phyloP scores from a whole-genome alignment of 2,329 filamentous ascomycete genomes.

The Berkeleyomyces basicola region DNA sequence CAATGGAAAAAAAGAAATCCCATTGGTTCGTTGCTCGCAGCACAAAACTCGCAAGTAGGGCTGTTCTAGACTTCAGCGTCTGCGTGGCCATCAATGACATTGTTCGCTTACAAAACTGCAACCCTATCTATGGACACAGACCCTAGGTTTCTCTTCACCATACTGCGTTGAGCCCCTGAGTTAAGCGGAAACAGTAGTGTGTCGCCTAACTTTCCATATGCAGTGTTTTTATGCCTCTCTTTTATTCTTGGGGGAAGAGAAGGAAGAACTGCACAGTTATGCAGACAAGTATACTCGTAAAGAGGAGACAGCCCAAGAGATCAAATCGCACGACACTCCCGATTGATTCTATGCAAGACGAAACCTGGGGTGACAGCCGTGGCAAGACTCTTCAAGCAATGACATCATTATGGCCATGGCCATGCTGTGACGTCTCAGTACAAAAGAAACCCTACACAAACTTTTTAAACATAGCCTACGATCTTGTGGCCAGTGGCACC shows the following conservation, averaged over 20 bases:
- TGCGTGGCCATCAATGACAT: not conserved
- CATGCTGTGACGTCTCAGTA: not conserved
- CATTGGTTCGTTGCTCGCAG: not conserved
- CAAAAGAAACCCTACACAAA: not conserved
- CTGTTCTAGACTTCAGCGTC: too few relatives aligned
- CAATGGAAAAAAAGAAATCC: too few relatives aligned
- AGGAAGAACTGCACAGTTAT: not conserved
- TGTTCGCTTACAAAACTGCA: not conserved
- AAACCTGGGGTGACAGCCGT: not conserved
- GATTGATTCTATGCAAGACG: too few relatives aligned
- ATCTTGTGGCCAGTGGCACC: too few relatives aligned
- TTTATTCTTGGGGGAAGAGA: not conserved
- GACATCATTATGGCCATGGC: not conserved
- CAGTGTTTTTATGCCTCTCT: not conserved
- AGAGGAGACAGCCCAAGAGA: not conserved
- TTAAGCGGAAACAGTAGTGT: slow-evolving; percentile 6
- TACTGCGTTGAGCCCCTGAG: not conserved
- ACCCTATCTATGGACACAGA: not conserved
- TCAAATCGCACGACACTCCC: too few relatives aligned
- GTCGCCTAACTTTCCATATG: not conserved
- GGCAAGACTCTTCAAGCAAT: not conserved
- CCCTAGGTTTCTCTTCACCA: not conserved
- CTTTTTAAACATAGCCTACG: not conserved
- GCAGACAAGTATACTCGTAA: not conserved
- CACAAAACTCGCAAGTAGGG: not conserved